Percentiles rank a stretch among this genome's conserved stretches.
These are phyloP conservation scores for Saccharomycopsis sp. DNA, from an alignment of 805 yeast species.

Conservation along the genomic window DNA sequence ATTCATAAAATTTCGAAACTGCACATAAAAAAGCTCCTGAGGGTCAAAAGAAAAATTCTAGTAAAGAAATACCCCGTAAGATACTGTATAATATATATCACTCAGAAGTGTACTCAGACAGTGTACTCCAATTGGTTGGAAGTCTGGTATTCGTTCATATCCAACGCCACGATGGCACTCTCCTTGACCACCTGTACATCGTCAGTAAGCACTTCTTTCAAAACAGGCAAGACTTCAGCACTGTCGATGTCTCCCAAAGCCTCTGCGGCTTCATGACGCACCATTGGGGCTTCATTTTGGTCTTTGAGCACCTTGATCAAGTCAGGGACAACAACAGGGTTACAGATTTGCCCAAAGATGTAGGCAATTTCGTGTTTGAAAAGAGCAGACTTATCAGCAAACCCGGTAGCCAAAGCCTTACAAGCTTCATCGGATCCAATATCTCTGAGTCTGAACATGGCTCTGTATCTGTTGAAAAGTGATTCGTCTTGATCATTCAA, in stretches of 20 bases:
- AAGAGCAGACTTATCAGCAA: slow-evolving; percentile 83
- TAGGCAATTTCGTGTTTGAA: slow-evolving; percentile 98
- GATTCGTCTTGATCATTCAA: slow-evolving; percentile 74
- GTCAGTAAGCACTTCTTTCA: slow-evolving; percentile 72
- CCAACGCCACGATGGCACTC: slow-evolving; percentile 94
- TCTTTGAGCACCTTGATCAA: slow-evolving; percentile 75
- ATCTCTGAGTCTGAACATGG: slow-evolving; percentile 96
- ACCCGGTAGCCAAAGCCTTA: slow-evolving; percentile 84
- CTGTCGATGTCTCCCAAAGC: slow-evolving; percentile 97
- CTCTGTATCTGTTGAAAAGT: slow-evolving; percentile 91
- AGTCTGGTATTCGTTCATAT: slow-evolving; percentile 81
- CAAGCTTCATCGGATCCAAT: slow-evolving; percentile 91
- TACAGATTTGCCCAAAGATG: slow-evolving; percentile 94
- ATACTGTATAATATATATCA: not conserved
- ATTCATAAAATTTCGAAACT: no score
- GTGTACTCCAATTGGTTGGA: slow-evolving; percentile 16
- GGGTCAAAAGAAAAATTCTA: no score
- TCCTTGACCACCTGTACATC: slow-evolving; percentile 88
- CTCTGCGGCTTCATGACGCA: slow-evolving; percentile 99
- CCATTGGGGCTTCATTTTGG: slow-evolving; percentile 90
- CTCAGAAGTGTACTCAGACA: not conserved
- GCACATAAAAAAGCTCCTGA: no score
- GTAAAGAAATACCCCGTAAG: no score
- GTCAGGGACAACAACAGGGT: slow-evolving; percentile 86
- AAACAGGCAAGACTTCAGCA: slow-evolving; percentile 86